phyloP scores from a whole-genome alignment of 139 green algal species.

The Chlamydomonas incerta region DNA sequence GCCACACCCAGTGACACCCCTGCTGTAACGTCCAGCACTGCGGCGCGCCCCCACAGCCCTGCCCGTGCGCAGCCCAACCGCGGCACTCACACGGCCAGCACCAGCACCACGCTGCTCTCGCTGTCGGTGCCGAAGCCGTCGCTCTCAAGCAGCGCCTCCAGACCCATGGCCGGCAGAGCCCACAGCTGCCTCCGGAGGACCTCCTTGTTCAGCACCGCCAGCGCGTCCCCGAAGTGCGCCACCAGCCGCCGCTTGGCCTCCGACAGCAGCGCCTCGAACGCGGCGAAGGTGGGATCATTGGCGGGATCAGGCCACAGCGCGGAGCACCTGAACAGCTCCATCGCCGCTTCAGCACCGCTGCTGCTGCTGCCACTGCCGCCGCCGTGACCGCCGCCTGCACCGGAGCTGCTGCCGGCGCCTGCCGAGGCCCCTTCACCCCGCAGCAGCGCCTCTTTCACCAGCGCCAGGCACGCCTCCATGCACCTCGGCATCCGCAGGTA shows the following conservation, averaged over 20 bases:
- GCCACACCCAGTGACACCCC: no score
- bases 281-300: neutral
- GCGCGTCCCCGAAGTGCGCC: neutral
- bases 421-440: no score
- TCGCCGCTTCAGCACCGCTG: no score
- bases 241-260: neutral
- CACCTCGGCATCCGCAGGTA: slow-evolving; percentile 17
- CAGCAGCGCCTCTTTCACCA: neutral
- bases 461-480: neutral
- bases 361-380: no score
- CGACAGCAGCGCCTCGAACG: neutral
- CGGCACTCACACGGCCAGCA: neutral
- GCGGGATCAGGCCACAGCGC: neutral
- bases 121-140: slow-evolving; percentile 20
- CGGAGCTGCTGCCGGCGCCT: no score
- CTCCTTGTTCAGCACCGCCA: neutral
- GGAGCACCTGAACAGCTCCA: slow-evolving; percentile 1
- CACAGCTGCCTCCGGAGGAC: neutral
- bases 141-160: slow-evolving; percentile 21
- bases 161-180: neutral
- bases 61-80: no score
- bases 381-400: no score
- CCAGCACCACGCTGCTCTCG: slow-evolving; percentile 9
- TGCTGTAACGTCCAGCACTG: no score
- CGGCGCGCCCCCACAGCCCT: no score